Evolutionary conservation across 495 filamentous ascomycete species (phyloP).

Genomic region (Neurospora sp.): DNA sequence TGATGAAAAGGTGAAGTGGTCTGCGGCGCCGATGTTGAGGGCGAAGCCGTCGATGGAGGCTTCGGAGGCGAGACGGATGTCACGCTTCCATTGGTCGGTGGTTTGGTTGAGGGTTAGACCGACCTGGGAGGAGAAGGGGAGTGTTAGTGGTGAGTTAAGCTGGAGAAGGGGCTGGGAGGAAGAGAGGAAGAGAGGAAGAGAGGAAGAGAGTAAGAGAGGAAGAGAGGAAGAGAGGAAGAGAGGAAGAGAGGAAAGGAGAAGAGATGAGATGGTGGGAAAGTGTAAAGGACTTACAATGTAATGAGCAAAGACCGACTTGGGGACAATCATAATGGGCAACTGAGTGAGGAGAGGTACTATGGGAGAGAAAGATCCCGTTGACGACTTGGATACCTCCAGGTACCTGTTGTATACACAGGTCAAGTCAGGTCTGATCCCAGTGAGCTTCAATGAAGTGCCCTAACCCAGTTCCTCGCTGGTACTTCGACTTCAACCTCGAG

Average conservation of each 20-base stretch:
- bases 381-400: neutral
- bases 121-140: slow-evolving; percentile 6
- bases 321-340: slow-evolving; percentile 1
- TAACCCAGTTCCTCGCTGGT: neutral
- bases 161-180: neutral
- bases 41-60: slow-evolving; percentile 59
- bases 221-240: neutral
- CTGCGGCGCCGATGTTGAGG: slow-evolving; percentile 47
- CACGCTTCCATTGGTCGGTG: slow-evolving; percentile 40
- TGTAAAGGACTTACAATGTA: slow-evolving; percentile 19
- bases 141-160: neutral
- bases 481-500: neutral
- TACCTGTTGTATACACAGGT: neutral
- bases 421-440: neutral
- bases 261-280: neutral
- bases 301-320: slow-evolving; percentile 30
- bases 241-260: neutral
- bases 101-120: slow-evolving; percentile 33
- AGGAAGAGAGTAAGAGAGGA: too few relatives aligned
- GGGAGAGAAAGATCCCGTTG: neutral
- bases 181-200: neutral
- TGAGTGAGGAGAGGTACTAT: neutral
- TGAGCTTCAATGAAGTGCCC: neutral
- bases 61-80: slow-evolving; percentile 47
- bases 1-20: slow-evolving; percentile 35